Percentiles rank a stretch among this genome's conserved stretches.
Evolutionary conservation across 768 basidiomycete genomes (phyloP).

Genomic region (Russula earlei): DNA sequence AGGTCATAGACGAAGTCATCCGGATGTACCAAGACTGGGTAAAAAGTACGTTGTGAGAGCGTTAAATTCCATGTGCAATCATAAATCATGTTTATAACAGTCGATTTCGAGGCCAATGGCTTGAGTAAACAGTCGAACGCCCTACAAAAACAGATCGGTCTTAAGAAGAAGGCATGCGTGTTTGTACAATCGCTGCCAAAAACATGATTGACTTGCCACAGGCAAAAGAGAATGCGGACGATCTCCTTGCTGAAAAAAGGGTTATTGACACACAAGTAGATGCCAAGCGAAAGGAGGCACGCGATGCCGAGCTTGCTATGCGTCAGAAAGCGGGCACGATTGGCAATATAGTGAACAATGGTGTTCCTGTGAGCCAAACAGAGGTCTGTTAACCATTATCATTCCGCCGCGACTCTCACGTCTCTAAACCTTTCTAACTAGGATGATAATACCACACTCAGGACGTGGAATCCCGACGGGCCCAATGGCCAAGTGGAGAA

Average conservation of each 20-base stretch:
- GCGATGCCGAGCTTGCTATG: constrained; percentile 71
- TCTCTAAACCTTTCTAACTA: constrained; percentile 26
- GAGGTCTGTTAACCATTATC: constrained; percentile 49
- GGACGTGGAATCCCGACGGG: constrained; percentile 81
- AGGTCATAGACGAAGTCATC: constrained; percentile 90
- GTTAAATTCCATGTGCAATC: neutral
- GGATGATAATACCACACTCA: constrained; percentile 83
- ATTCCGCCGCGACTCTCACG: neutral
- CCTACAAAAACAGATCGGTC: constrained; percentile 88
- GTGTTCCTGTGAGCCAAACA: constrained; percentile 75
- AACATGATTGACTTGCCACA: constrained; percentile 25
- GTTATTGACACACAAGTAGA: constrained; percentile 76
- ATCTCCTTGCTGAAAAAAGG: constrained; percentile 76
- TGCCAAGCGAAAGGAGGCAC: constrained; percentile 63
- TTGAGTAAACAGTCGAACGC: constrained; percentile 78
- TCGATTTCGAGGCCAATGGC: constrained; percentile 76
- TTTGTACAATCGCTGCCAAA: neutral
- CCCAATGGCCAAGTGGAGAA: constrained; percentile 62
- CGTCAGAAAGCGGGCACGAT: constrained; percentile 69
- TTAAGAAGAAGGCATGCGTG: constrained; percentile 78
- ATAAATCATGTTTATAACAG: constrained; percentile 33
- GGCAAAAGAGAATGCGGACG: constrained; percentile 89
- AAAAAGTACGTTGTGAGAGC: constrained; percentile 54
- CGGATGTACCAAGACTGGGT: constrained; percentile 91
- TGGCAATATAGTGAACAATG: constrained; percentile 88